Evolutionary conservation across 805 yeast species (phyloP), one percentile per base, ranked within the genome.

Genomic region (Metahyphopichia silvanorum): DNA sequence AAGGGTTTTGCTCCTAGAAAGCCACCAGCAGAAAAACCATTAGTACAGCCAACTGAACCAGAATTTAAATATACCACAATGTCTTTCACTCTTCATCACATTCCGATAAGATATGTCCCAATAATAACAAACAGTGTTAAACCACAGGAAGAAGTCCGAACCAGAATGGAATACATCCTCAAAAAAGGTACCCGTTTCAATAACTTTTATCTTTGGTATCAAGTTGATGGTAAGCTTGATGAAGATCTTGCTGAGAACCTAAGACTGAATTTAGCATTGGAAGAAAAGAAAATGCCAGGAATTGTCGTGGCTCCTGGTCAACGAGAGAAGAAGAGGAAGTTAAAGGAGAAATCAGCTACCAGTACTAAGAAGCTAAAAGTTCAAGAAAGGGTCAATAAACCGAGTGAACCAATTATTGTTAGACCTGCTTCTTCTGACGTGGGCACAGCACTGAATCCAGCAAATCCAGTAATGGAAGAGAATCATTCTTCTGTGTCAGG

Each of bases 161-260:
- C 60, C 12, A 59, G 69, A 13, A 87, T 91, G 96, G 66, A 69
- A 24, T 60, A 68, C 7, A 72, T 81, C 4, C 53, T 87, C 34
- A 62, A 65, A 11, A 62, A 57, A 13, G 95, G 96, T 2, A 65
- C 67, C 1, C 68, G 87, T 37, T 58, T 78, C 3, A 62, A 81
- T 5, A 75, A 75, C 21, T 76, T 77, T 44, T 74, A 82, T 51
- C 62, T 87, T 14, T 88, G 96, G 96, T 86, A 82, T 48, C 86
- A 84, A 46, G 67, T 91, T 8, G 93, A 84, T 54, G 89, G 87
- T 1, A 69, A 74, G 28, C 74, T 77, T 33, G 93, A 85, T 51
- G 86, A 79, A 41, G 56, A 59, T 1, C 46, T 83, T 29, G 84
- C 85, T 0, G 93, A 85, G 45, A 64, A 67, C 6, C 54, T 83